Percentiles rank a stretch among this genome's conserved stretches.
phyloP scores from a whole-genome alignment of 495 filamentous ascomycete genomes.

The Pyronema omphalodes region DNA sequence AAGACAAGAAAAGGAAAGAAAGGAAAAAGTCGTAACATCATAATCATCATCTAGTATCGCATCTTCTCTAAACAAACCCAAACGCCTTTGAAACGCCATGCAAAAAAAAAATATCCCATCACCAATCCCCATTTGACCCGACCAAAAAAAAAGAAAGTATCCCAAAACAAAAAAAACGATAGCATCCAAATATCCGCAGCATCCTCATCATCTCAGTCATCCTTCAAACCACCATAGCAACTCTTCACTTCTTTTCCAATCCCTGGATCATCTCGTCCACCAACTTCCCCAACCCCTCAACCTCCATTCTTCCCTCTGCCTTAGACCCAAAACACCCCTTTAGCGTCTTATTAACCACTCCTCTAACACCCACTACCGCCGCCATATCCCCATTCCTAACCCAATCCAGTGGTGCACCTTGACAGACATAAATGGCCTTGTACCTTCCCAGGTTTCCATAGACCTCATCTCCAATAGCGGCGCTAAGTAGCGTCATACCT shows the following conservation, averaged over 20 bases:
- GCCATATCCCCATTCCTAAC: slow-evolving; percentile 15
- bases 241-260: too few relatives aligned
- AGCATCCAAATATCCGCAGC: too few relatives aligned
- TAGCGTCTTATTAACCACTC: slow-evolving; percentile 10
- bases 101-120: background rate
- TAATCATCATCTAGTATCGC: background rate
- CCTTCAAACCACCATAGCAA: too few relatives aligned
- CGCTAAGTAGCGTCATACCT: slow-evolving; percentile 15
- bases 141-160: too few relatives aligned
- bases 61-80: background rate
- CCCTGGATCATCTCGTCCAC: background rate
- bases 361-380: slow-evolving; percentile 8
- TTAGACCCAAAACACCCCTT: slow-evolving; percentile 20
- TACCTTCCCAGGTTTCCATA: slow-evolving; percentile 16
- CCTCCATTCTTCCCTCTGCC: slow-evolving; percentile 11
- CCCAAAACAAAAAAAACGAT: too few relatives aligned
- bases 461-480: slow-evolving; percentile 20
- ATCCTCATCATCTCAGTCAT: too few relatives aligned
- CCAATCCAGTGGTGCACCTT: slow-evolving; percentile 22
- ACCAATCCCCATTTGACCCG: too few relatives aligned
- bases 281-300: slow-evolving; percentile 14
- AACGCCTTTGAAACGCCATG: background rate
- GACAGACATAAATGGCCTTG: slow-evolving; percentile 17
- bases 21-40: background rate
- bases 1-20: too few relatives aligned